These are phyloP conservation scores for Elongisporangium prolatum DNA, from an alignment of 352 stramenopile species.

Conservation along the genomic window DNA sequence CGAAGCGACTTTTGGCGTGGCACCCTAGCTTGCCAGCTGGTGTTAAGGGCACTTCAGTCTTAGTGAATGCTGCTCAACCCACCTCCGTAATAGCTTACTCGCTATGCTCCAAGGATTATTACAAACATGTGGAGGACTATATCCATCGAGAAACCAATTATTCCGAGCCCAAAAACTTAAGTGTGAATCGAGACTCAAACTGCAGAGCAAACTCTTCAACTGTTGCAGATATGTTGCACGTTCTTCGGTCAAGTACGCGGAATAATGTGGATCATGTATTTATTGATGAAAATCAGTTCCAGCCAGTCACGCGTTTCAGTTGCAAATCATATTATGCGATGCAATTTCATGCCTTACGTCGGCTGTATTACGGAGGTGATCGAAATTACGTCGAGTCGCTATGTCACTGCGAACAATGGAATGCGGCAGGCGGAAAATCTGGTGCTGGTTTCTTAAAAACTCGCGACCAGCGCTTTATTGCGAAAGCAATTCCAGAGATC, in stretches of 20 bases:
- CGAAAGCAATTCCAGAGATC: conserved; percentile 83
- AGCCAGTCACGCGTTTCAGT: conserved; percentile 71
- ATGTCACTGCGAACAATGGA: conserved; percentile 85
- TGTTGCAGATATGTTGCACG: conserved; percentile 45
- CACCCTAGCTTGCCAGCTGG: conserved; percentile 72
- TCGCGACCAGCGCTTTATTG: conserved; percentile 83
- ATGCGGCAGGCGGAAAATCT: conserved; percentile 80
- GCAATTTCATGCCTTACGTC: conserved; percentile 83
- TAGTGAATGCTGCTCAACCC: conserved; percentile 76
- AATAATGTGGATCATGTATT: conserved; percentile 87
- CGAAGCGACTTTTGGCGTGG: conserved; percentile 75
- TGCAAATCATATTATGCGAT: conserved; percentile 89
- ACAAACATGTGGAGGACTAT: conserved; percentile 64
- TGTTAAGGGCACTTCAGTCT: conserved; percentile 62
- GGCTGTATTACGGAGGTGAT: conserved; percentile 81
- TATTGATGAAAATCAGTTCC: conserved; percentile 84
- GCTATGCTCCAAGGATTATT: conserved; percentile 81
- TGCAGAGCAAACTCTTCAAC: too few relatives aligned
- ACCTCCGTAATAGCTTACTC: conserved; percentile 86
- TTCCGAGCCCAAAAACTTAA: conserved; percentile 2
- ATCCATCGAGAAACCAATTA: conserved; percentile 47
- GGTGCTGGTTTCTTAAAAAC: conserved; percentile 85
- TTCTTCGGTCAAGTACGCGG: conserved; percentile 55
- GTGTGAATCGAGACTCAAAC: too few relatives aligned
- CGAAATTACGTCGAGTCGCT: conserved; percentile 86